Conservation (phyloP, 257 asterid genomes). For the Nicotiana benthamiana region DNA sequence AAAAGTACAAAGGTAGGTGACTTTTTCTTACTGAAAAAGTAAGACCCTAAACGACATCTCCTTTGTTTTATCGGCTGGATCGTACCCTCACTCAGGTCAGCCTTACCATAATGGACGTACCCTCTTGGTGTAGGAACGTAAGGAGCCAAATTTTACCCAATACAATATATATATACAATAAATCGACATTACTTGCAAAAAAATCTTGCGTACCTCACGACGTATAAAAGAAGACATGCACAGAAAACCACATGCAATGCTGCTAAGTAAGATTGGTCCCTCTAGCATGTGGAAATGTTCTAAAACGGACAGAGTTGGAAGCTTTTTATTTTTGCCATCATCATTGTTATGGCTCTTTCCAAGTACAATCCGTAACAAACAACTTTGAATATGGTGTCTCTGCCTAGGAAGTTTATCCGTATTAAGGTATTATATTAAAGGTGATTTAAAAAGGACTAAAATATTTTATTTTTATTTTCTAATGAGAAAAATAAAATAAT, state of each 20-base stretch:
- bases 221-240: not conserved
- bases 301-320: not conserved
- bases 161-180: too few species aligned
- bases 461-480: too few species aligned
- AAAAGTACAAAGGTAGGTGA: too few species aligned
- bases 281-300: slow-evolving; percentile 4
- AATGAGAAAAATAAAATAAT: not conserved
- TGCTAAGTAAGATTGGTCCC: not conserved
- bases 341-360: not conserved
- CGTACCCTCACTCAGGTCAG: too few species aligned
- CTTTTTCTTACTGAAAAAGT: too few species aligned
- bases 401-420: not conserved
- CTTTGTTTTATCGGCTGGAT: too few species aligned
- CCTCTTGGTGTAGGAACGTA: too few species aligned
- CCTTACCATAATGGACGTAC: too few species aligned
- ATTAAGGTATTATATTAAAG: not conserved
- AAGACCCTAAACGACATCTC: too few species aligned
- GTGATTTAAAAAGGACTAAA: not conserved
- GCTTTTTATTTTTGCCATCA: not conserved
- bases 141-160: too few species aligned
- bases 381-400: not conserved
- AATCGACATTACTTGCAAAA: too few species aligned
- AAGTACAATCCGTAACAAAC: not conserved
- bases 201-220: too few species aligned
- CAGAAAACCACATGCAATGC: slow-evolving; percentile 4